phyloP scores from a whole-genome alignment of 306 rosid species.

The Geum urbanum region DNA sequence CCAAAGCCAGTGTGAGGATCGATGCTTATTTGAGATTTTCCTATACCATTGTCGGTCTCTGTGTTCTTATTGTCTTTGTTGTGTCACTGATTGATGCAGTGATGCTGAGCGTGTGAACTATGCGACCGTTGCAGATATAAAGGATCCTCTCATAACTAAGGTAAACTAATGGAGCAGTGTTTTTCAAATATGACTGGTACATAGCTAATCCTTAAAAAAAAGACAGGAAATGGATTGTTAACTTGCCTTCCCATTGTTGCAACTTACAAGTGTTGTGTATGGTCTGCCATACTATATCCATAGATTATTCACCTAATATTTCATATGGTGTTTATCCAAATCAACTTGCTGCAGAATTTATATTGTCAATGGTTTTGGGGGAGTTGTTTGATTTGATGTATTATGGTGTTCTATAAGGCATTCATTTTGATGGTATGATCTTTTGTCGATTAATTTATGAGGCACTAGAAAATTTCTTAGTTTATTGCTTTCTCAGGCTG shows the following conservation, averaged over 20 bases:
- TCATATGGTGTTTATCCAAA: background rate
- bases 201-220: background rate
- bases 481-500: conserved; percentile 57
- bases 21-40: background rate
- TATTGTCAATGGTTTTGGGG: background rate
- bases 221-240: background rate
- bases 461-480: conserved; percentile 2
- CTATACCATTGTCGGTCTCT: conserved; percentile 4
- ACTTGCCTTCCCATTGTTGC: background rate
- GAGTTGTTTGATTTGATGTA: background rate
- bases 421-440: background rate
- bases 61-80: conserved; percentile 11
- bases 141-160: conserved; percentile 72
- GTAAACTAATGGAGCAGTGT: conserved; percentile 29
- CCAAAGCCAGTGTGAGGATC: conserved; percentile 72
- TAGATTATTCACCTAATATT: background rate
- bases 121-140: conserved; percentile 62
- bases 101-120: conserved; percentile 64
- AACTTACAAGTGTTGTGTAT: background rate
- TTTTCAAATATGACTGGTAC: background rate
- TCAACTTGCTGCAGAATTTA: background rate
- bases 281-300: background rate
- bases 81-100: conserved; percentile 40
- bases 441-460: background rate
- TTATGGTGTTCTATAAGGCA: background rate